Evolutionary conservation across 345 rosid species (phyloP).

Genomic region (Populus ilicifolia): DNA sequence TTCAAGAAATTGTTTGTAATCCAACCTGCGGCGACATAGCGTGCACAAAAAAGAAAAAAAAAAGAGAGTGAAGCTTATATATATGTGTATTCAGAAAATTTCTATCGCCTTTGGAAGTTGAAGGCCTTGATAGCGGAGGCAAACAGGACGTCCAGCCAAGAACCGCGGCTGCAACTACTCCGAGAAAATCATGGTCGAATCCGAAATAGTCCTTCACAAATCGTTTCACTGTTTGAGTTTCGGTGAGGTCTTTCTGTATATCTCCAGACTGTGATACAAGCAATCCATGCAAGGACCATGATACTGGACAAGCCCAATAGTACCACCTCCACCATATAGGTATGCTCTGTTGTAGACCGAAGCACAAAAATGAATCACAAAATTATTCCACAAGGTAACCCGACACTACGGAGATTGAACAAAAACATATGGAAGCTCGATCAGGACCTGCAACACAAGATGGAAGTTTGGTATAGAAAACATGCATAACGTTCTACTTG

Average conservation of each 20-base stretch:
- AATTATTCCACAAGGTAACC: neutral
- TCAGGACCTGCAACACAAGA: conserved; percentile 33
- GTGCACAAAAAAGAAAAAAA: too few species aligned
- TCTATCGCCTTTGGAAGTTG: conserved; percentile 25
- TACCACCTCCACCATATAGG: conserved; percentile 33
- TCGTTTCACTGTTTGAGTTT: neutral
- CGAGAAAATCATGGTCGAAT: conserved; percentile 21
- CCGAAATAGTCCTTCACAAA: conserved; percentile 8
- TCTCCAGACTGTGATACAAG: conserved; percentile 19
- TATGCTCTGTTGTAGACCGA: conserved; percentile 9
- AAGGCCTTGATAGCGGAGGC: conserved; percentile 13
- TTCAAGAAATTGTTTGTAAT: too few species aligned
- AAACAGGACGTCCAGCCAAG: conserved; percentile 1
- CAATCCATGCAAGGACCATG: conserved; percentile 27
- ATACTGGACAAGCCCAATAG: conserved; percentile 19
- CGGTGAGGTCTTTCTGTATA: neutral
- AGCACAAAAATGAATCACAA: neutral
- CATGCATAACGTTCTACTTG: neutral
- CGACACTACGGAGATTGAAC: conserved; percentile 18
- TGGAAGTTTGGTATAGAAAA: neutral
- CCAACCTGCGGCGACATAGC: too few species aligned
- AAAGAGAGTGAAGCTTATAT: neutral
- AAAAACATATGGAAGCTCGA: conserved; percentile 58
- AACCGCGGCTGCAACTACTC: conserved; percentile 10
- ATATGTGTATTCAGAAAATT: too few species aligned